A percentile compares a stretch with the other conserved stretches of the same genome.
Conservation (phyloP, 2,329 filamentous ascomycete genomes). For the Kalaharituber pfeilii region DNA sequence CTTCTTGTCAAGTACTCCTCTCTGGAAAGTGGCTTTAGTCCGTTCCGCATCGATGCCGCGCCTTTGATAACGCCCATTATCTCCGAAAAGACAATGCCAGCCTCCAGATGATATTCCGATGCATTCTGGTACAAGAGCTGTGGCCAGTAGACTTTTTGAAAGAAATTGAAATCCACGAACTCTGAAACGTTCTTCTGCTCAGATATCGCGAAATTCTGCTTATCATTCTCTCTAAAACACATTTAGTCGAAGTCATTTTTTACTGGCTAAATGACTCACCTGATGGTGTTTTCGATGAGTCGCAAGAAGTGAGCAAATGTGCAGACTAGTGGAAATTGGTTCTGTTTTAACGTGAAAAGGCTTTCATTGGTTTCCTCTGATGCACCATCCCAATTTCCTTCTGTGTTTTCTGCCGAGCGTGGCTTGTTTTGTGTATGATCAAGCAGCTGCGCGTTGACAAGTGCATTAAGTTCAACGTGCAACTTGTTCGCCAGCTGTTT, state of each 20-base stretch:
- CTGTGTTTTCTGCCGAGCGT: background rate
- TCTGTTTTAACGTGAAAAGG: slow-evolving; percentile 15
- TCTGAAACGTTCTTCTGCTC: background rate
- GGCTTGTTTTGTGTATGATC: background rate
- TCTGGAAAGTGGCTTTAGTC: slow-evolving; percentile 9
- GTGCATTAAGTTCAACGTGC: slow-evolving; percentile 17
- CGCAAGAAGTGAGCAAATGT: slow-evolving; percentile 24
- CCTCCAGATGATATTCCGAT: slow-evolving; percentile 13
- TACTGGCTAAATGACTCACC: background rate
- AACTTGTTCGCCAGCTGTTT: slow-evolving; percentile 23
- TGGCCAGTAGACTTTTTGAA: slow-evolving; percentile 24
- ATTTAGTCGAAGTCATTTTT: background rate
- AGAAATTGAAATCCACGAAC: slow-evolving; percentile 22
- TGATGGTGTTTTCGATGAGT: slow-evolving; percentile 16
- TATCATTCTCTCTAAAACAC: slow-evolving; percentile 2
- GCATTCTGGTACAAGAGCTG: background rate
- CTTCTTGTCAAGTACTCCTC: slow-evolving; percentile 19
- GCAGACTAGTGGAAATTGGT: slow-evolving; percentile 24
- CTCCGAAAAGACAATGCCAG: slow-evolving; percentile 23
- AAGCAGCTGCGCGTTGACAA: slow-evolving; percentile 21
- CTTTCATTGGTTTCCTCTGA: slow-evolving; percentile 6
- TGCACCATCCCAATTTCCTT: background rate
- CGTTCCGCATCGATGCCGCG: slow-evolving; percentile 11
- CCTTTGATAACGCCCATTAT: slow-evolving; percentile 26
- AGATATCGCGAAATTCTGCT: slow-evolving; percentile 6